phyloP scores from a whole-genome alignment of 495 filamentous ascomycete genomes.

The Pseudevernia furfuracea region DNA sequence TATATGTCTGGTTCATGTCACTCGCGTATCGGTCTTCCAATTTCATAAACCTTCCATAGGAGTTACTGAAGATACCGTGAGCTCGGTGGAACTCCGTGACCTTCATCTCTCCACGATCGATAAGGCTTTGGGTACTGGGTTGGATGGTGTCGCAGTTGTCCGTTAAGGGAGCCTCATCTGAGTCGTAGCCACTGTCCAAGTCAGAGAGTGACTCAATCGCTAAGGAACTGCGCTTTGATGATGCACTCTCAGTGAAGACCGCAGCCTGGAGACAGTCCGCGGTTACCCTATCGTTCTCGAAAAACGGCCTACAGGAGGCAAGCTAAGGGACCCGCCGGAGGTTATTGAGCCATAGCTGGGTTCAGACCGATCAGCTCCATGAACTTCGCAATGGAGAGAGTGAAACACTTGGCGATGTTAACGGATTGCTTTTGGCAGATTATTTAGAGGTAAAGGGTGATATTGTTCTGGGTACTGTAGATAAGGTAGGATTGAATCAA shows the following conservation, averaged over 20 bases:
- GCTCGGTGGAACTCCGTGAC: slow-evolving; percentile 23
- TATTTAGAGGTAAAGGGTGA: not conserved
- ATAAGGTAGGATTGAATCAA: not conserved
- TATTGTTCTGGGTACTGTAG: not conserved
- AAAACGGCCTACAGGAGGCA: not conserved
- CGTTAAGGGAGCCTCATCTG: not conserved
- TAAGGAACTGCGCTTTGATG: not conserved
- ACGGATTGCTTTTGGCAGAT: not conserved
- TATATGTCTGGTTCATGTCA: slow-evolving; percentile 25
- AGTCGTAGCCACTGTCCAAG: slow-evolving; percentile 6
- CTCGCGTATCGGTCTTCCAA: slow-evolving; percentile 26
- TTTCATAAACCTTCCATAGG: slow-evolving; percentile 30
- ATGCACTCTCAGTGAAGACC: not conserved
- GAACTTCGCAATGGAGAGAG: not conserved
- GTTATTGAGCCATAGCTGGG: not conserved
- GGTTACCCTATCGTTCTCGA: not conserved
- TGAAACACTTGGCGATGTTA: not conserved
- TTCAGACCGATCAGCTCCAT: not conserved
- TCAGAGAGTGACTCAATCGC: not conserved
- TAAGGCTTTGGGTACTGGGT: slow-evolving; percentile 6
- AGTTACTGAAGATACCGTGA: slow-evolving; percentile 22
- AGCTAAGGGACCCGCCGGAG: not conserved
- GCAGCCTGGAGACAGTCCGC: not conserved
- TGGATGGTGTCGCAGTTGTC: slow-evolving; percentile 9
- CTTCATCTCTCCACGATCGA: slow-evolving; percentile 24